These are phyloP conservation scores for Sextonia rubra DNA, from an alignment of 164 flowering plant genomes.

Conservation along the genomic window DNA sequence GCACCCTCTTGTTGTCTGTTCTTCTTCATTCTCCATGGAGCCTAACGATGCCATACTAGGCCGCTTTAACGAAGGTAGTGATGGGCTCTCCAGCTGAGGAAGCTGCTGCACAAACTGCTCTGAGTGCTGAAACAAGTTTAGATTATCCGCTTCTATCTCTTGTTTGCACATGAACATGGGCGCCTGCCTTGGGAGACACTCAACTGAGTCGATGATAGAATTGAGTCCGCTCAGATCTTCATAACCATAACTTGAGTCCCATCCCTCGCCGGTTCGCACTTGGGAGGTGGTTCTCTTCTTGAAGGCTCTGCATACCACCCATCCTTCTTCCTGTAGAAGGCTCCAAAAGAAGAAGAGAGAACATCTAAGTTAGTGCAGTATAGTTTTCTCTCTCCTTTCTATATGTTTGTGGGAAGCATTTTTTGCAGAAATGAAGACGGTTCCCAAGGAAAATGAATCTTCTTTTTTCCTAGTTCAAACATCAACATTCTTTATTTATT, in stretches of 20 bases:
- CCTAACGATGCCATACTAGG: conserved; percentile 40
- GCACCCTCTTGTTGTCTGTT: conserved; percentile 9
- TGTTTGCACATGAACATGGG: not conserved
- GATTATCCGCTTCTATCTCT: conserved; percentile 33
- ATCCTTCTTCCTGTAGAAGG: not conserved
- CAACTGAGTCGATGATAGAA: not conserved
- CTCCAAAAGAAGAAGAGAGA: not conserved
- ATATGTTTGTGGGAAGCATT: not conserved
- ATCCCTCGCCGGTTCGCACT: not conserved
- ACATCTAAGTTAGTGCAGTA: not conserved
- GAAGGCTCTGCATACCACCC: not conserved
- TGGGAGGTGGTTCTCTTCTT: not conserved
- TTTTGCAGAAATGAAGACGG: not conserved
- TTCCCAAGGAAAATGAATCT: not conserved
- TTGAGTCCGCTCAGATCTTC: not conserved
- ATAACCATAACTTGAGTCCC: not conserved
- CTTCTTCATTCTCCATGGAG: conserved; percentile 24
- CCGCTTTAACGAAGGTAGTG: conserved; percentile 51
- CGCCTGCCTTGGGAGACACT: not conserved
- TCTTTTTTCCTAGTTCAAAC: too few species aligned
- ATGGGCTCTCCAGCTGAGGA: conserved; percentile 86
- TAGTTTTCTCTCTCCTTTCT: not conserved
- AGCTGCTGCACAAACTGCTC: conserved; percentile 52
- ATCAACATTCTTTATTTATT: too few species aligned
- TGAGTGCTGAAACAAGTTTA: conserved; percentile 27